Conservation (phyloP, 2,329 filamentous ascomycete genomes). For the Clarireedia homoeocarpa region DNA sequence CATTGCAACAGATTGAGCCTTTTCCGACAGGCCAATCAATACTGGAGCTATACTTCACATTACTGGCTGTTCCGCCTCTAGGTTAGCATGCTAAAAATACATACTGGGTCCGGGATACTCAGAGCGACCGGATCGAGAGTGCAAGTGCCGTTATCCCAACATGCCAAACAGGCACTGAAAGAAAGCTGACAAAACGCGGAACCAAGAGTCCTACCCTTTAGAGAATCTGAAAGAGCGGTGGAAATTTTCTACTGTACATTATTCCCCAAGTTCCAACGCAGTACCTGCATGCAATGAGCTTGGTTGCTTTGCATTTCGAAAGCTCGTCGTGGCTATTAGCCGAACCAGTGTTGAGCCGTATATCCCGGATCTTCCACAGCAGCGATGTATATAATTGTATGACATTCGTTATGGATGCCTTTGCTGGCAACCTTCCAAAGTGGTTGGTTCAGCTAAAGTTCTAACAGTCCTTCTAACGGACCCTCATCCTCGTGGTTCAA, state of each 20-base stretch:
- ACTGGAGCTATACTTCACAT: too few species aligned
- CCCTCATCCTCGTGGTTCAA: too few species aligned
- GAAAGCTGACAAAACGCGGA: background rate
- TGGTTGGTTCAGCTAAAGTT: too few species aligned
- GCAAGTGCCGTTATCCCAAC: background rate
- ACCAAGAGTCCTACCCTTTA: background rate
- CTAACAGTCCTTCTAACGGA: too few species aligned
- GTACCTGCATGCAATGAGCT: conserved; percentile 5
- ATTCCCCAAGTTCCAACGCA: background rate
- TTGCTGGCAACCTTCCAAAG: too few species aligned
- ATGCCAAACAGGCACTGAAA: background rate
- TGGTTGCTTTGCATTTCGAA: background rate
- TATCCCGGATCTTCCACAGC: background rate
- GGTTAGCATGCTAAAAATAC: too few species aligned
- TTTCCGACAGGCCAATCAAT: background rate
- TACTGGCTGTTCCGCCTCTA: too few species aligned
- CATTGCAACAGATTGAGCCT: background rate
- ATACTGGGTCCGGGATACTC: too few species aligned
- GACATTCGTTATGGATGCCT: background rate
- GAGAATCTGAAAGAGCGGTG: background rate
- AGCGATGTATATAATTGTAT: background rate
- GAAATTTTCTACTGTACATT: background rate
- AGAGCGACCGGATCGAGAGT: background rate
- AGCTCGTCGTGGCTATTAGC: background rate
- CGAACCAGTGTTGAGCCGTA: background rate